These are phyloP conservation scores for Dalechampia spathulata DNA, from an alignment of 441 rosid genomes.

Conservation along the genomic window DNA sequence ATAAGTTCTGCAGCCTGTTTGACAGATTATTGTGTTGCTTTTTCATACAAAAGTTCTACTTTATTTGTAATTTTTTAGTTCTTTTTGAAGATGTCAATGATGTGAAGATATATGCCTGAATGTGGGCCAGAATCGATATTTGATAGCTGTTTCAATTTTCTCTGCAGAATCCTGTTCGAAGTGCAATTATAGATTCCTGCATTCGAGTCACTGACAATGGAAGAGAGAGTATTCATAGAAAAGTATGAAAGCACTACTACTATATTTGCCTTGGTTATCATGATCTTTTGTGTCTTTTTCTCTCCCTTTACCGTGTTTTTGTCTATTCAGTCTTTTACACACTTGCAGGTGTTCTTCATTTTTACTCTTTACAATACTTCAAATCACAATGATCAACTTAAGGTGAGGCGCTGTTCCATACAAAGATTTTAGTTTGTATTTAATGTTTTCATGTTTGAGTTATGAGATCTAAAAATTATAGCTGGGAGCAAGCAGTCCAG, in stretches of 20 bases:
- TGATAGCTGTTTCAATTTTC: not conserved
- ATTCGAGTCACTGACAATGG: conserved; percentile 96
- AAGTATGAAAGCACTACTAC: conserved; percentile 36
- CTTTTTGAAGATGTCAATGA: not conserved
- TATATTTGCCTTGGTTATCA: not conserved
- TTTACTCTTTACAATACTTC: conserved; percentile 83
- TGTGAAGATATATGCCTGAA: not conserved
- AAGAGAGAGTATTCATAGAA: conserved; percentile 87
- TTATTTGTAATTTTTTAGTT: not conserved
- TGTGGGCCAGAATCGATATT: not conserved
- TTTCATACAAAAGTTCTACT: not conserved
- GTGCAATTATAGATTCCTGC: conserved; percentile 79
- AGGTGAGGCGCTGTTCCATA: conserved; percentile 49
- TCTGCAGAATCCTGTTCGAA: conserved; percentile 66
- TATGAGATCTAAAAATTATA: conserved; percentile 31
- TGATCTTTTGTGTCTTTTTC: conserved; percentile 4
- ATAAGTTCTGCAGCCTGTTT: conserved; percentile 10
- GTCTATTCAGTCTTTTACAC: conserved; percentile 8
- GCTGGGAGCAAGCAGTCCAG: conserved; percentile 98
- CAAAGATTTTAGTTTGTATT: conserved; percentile 6
- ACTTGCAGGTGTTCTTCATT: conserved; percentile 78
- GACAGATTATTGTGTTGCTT: not conserved
- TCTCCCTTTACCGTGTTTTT: not conserved
- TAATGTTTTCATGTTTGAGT: conserved; percentile 24
- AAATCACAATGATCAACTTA: conserved; percentile 89